A percentile compares a stretch with the other conserved stretches of the same genome.
These are phyloP conservation scores for Escallonia herrerae DNA, from an alignment of 129 eudicot genomes.

Conservation along the genomic window DNA sequence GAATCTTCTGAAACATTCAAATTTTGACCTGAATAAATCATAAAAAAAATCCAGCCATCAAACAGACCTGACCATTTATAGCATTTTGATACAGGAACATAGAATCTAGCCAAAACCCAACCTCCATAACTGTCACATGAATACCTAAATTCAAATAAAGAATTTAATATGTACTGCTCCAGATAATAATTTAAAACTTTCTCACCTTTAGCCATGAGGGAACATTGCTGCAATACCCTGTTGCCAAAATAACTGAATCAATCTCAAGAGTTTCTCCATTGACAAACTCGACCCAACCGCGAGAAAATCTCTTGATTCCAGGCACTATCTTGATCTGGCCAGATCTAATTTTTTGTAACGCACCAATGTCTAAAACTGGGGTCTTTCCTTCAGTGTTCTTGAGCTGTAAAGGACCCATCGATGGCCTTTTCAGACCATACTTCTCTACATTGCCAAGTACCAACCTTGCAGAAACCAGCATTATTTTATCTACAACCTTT, in stretches of 20 bases:
- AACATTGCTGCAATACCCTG: conserved; percentile 93
- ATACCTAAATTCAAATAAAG: conserved; percentile 11
- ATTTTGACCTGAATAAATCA: background rate
- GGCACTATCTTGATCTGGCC: conserved; percentile 63
- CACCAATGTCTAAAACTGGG: conserved; percentile 78
- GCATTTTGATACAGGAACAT: conserved; percentile 14
- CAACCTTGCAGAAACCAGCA: conserved; percentile 38
- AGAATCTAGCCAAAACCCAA: conserved; percentile 47
- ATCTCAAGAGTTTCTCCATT: conserved; percentile 56
- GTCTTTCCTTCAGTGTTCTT: conserved; percentile 72
- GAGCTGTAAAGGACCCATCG: conserved; percentile 67
- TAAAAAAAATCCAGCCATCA: background rate
- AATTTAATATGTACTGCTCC: no score
- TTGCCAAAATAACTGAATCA: conserved; percentile 80
- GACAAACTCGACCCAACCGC: conserved; percentile 51
- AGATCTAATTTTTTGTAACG: conserved; percentile 56
- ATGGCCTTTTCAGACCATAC: conserved; percentile 77
- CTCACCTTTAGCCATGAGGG: conserved; percentile 94
- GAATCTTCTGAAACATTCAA: background rate
- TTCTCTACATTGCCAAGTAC: conserved; percentile 60
- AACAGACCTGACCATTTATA: conserved; percentile 28
- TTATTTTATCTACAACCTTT: conserved; percentile 46
- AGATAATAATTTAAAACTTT: background rate
- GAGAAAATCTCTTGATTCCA: conserved; percentile 66
- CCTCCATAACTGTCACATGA: conserved; percentile 75